phyloP scores from a whole-genome alignment of 208 protist genomes.

The Naegleria gruberi region DNA sequence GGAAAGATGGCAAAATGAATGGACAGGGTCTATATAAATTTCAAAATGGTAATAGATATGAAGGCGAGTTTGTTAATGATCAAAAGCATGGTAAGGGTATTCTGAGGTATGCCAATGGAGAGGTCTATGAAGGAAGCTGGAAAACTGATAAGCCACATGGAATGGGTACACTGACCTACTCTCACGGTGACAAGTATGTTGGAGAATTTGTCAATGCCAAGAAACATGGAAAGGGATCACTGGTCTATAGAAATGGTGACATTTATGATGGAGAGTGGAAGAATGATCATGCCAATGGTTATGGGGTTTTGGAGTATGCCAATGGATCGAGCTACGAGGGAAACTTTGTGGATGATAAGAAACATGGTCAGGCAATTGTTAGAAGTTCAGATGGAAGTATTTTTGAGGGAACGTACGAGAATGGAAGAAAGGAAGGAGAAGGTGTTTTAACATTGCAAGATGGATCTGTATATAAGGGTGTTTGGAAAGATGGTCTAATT shows the following conservation, averaged over 20 bases:
- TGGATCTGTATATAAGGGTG: background rate
- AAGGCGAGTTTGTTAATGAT: conserved; percentile 27
- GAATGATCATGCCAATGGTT: conserved; percentile 29
- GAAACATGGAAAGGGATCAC: background rate
- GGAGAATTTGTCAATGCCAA: background rate
- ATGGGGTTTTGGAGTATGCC: conserved; percentile 80
- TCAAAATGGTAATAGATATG: conserved; percentile 77
- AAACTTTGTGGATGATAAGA: background rate
- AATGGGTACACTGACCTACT: background rate
- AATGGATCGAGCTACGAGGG: conserved; percentile 77
- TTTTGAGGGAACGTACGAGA: background rate
- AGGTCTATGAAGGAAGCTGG: background rate
- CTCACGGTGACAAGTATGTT: background rate
- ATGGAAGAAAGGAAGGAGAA: conserved; percentile 6
- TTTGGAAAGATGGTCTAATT: background rate
- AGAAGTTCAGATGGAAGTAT: background rate
- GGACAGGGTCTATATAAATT: conserved; percentile 80
- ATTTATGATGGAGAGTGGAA: conserved; percentile 6
- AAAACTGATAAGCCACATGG: background rate
- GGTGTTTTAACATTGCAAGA: background rate
- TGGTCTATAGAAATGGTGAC: background rate
- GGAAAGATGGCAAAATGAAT: background rate
- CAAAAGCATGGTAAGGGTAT: conserved; percentile 20
- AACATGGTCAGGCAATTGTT: conserved; percentile 22
- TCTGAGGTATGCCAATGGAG: background rate